Base-by-base conservation (phyloP, 2,329 filamentous ascomycete genomes). In the Colletotrichum tropicale region DNA sequence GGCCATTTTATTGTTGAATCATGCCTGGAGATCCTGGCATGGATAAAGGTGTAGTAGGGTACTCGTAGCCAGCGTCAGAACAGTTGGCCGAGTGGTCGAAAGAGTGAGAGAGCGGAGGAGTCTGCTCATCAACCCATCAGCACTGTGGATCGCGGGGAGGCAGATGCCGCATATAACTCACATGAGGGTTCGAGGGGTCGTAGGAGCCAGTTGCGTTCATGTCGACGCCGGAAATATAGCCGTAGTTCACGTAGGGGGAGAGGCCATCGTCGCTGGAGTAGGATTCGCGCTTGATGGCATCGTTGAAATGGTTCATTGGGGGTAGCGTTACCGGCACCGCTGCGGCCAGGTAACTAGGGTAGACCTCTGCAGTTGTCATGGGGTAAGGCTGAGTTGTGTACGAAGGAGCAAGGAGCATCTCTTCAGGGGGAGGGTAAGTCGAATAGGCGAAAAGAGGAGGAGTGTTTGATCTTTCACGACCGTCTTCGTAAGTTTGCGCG, bases 91-190 rank as follows among this genome's bases (percentile, higher is more conserved):
- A 94, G 82, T 92, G 90, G 80, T 94, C 93, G 83, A 92, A 94
- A 32, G 92, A 93, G 83, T 94, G 93, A 81, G 93, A 94, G 80
- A 95, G 91, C 82, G 94, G 93, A 86, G 94, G 94, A 84, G 94
- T 95, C 94, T 96, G 86, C 80, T 79, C 83, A 81, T 73, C 74
- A 80, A 85, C 83, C 83, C 83, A 86, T 90, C 88, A 90, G 89
- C 87, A 87, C 85, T 83, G 83, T 81, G 82, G 80, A 80, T 85
- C 83, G 83, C 83, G 83, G 80, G 83, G 82, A 83, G 84, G 83
- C 80, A 82, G 81, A 81, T 84, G 82, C 81, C 86, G 87, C 81
- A 84, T 80, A 77, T 80, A 86, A 93, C 92, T 93, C 93, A 96
- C 94, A 91, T 94, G 93, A 89, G 93, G 91, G 85, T 91, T 90